These are phyloP conservation scores for Sugiyamaella boreocaroliniensis DNA, from an alignment of 805 yeast species.

Conservation along the genomic window DNA sequence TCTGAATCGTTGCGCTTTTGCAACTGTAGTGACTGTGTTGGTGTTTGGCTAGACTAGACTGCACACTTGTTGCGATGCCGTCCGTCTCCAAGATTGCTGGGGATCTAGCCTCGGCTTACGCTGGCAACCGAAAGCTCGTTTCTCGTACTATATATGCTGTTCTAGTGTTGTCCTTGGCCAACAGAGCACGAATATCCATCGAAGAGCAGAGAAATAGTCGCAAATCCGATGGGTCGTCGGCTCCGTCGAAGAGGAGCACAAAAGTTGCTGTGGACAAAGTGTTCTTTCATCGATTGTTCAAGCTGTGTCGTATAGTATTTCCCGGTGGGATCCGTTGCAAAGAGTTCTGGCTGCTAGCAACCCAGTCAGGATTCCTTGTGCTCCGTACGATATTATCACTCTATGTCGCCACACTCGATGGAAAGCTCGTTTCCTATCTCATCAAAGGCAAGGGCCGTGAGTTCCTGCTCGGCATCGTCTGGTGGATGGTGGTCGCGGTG, in stretches of 20 bases:
- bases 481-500: conserved; percentile 79
- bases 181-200: conserved; percentile 17
- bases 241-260: conserved; percentile 3
- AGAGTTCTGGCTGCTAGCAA: conserved; percentile 34
- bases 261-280: conserved; percentile 29
- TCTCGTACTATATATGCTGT: conserved; percentile 19
- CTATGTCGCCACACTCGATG: conserved; percentile 81
- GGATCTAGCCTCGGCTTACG: conserved; percentile 13
- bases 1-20: background rate
- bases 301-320: conserved; percentile 29
- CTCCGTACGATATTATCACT: conserved; percentile 67
- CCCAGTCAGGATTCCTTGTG: conserved; percentile 56
- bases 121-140: conserved; percentile 17
- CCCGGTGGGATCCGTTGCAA: conserved; percentile 28
- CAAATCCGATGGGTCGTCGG: conserved; percentile 1
- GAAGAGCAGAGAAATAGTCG: conserved; percentile 11
- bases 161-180: conserved; percentile 18
- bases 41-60: background rate
- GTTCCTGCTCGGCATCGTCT: conserved; percentile 54
- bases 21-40: background rate
- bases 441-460: conserved; percentile 61
- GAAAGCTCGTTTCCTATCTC: conserved; percentile 72
- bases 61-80: conserved; percentile 1
- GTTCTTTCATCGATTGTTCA: conserved; percentile 25
- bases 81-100: conserved; percentile 17